Evolutionary conservation across 306 rosid species (phyloP), one percentile per base, ranked within the genome.

Genomic region (Begonia fuchsioides): DNA sequence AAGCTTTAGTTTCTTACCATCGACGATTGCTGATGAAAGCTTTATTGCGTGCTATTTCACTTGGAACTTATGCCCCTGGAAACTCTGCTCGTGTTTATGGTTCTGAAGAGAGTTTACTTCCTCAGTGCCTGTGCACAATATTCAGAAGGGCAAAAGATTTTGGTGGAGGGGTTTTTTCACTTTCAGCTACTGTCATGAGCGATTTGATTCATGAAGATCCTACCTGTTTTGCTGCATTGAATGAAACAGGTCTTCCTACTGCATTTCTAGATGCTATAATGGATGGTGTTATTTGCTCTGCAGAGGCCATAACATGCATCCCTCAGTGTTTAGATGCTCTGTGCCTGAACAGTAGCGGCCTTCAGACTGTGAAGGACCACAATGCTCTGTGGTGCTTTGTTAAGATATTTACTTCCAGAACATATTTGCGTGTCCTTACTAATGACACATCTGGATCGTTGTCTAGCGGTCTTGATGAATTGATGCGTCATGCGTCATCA

Each of bases 151-250:
- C 96, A 11, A 80, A 71, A 64, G 86, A 82, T 71, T 92, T 92
- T 79, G 98, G 98, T 59, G 98, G 94, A 57, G 96, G 87, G 57
- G 94, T 92, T 54, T 92, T 85, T 57, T 92, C 96, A 19, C 94
- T 86, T 67, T 95, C 98, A 10, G 94, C 96, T 43, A 79, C 93
- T 58, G 98, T 86, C 63, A 79, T 86, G 94, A 92, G 96, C 64
- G 98, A 92, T 67, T 60, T 92, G 56, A 86, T 92, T 54, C 98
- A 92, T 72, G 86, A 86, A 66, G 98, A 92, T 61, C 98, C 96
- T 51, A 92, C 98, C 32, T 92, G 98, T 66, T 92, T 75, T 72
- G 81, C 96, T 13, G 71, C 77, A 52, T 68, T 92, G 54, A 86
- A 92, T 68, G 85, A 82, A 44, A 81, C 93, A 57, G 96, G 98